These are phyloP conservation scores for Reutealis trisperma DNA, from an alignment of 345 rosid genomes.

Conservation along the genomic window DNA sequence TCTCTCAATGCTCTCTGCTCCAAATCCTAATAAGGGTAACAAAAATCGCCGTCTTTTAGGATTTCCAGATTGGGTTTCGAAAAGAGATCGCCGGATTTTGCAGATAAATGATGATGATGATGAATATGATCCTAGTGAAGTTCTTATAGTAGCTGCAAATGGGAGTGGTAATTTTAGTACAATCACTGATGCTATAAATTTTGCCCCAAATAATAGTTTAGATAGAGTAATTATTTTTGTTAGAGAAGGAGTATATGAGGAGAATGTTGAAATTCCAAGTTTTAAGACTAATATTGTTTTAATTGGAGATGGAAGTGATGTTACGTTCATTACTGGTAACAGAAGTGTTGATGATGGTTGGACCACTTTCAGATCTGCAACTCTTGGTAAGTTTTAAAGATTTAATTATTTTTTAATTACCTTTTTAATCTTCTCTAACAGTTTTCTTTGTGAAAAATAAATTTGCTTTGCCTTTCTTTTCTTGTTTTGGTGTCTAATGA, in stretches of 20 bases:
- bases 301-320: constrained; percentile 70
- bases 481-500: no score
- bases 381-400: constrained; percentile 54
- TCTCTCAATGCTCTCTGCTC: constrained; percentile 58
- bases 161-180: constrained; percentile 79
- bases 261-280: constrained; percentile 68
- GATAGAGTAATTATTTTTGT: constrained; percentile 53
- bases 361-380: constrained; percentile 97
- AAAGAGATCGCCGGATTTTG: constrained; percentile 53
- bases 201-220: constrained; percentile 65
- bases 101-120: constrained; percentile 29
- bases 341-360: constrained; percentile 74
- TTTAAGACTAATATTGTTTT: constrained; percentile 69
- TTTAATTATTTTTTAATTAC: background rate
- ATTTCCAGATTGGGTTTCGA: constrained; percentile 59
- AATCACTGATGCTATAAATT: constrained; percentile 69
- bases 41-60: constrained; percentile 51
- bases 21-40: constrained; percentile 34
- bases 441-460: no score
- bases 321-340: constrained; percentile 61
- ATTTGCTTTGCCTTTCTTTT: no score
- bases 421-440: background rate
- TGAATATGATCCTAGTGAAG: constrained; percentile 58
- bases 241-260: constrained; percentile 64
- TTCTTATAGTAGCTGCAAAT: constrained; percentile 66